Percentiles rank a stretch among this genome's conserved stretches.
Evolutionary conservation across 73 alveolate genomes (phyloP).

Genomic region (Tetrahymena borealis): DNA sequence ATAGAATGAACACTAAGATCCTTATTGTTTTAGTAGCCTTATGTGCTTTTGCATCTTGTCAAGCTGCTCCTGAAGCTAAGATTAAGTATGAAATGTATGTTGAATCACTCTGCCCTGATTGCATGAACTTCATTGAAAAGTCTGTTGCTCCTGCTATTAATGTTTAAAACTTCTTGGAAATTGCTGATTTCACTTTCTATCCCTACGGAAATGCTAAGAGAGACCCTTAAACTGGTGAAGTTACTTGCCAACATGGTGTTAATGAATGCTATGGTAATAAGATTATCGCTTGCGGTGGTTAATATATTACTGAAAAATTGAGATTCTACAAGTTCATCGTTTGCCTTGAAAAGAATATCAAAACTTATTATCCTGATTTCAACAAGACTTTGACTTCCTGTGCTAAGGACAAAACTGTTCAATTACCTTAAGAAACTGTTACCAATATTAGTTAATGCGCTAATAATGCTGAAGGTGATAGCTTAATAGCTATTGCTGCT

Average conservation of each 20-base stretch:
- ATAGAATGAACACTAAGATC: not conserved
- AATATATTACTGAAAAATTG: slow-evolving; percentile 31
- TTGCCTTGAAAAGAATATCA: slow-evolving; percentile 50
- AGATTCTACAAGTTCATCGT: slow-evolving; percentile 16
- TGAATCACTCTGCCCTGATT: slow-evolving; percentile 63
- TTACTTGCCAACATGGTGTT: slow-evolving; percentile 51
- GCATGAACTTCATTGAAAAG: slow-evolving; percentile 33
- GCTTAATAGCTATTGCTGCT: slow-evolving; percentile 50
- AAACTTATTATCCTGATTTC: slow-evolving; percentile 20
- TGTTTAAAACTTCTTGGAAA: slow-evolving; percentile 29
- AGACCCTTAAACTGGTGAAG: slow-evolving; percentile 28
- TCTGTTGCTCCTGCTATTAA: slow-evolving; percentile 41
- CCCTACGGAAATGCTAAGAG: slow-evolving; percentile 61
- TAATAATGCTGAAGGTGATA: slow-evolving; percentile 40
- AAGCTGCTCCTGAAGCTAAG: not conserved
- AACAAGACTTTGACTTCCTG: slow-evolving; percentile 41
- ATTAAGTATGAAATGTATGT: slow-evolving; percentile 28
- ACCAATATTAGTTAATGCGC: slow-evolving; percentile 33
- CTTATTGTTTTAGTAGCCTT: not conserved
- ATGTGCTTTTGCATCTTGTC: not conserved
- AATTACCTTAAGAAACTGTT: not conserved
- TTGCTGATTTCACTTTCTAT: slow-evolving; percentile 48
- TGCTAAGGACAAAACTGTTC: not conserved
- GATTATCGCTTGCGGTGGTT: slow-evolving; percentile 50
- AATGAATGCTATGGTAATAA: slow-evolving; percentile 61